phyloP scores from a whole-genome alignment of 1,139 yeast genomes.

The Eremothecium gossypii region DNA sequence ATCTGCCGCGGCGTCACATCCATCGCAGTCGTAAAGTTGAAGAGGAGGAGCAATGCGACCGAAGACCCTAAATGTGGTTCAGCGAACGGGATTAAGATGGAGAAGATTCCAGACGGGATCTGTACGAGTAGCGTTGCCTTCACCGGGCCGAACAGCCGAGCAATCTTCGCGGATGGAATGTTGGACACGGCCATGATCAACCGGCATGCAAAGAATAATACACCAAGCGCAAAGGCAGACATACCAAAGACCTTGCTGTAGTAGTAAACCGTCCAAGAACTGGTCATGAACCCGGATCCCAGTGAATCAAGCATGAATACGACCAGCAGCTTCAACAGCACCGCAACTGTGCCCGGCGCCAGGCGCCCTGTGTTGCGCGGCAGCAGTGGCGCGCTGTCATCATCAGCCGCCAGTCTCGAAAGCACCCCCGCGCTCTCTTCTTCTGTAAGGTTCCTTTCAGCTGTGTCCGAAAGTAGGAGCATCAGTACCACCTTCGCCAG shows the following conservation, averaged over 20 bases:
- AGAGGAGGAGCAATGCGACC: slow-evolving; percentile 23
- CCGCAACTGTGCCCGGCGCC: slow-evolving; percentile 25
- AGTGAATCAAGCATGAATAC: slow-evolving; percentile 68
- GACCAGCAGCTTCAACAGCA: slow-evolving; percentile 35
- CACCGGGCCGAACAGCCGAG: slow-evolving; percentile 67
- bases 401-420: slow-evolving; percentile 13
- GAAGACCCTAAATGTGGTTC: slow-evolving; percentile 21
- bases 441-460: slow-evolving; percentile 35
- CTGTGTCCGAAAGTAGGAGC: slow-evolving; percentile 43
- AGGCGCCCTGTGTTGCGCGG: slow-evolving; percentile 9
- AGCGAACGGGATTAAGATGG: slow-evolving; percentile 45
- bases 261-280: slow-evolving; percentile 82
- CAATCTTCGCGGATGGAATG: slow-evolving; percentile 53
- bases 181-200: slow-evolving; percentile 53
- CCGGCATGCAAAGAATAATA: slow-evolving; percentile 53
- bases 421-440: slow-evolving; percentile 15
- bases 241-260: slow-evolving; percentile 35
- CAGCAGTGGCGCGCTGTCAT: slow-evolving; percentile 22
- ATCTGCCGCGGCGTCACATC: slow-evolving; percentile 90
- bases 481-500: slow-evolving; percentile 44
- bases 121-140: slow-evolving; percentile 69
- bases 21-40: slow-evolving; percentile 51
- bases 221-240: slow-evolving; percentile 33
- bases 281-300: slow-evolving; percentile 81
- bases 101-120: slow-evolving; percentile 64